phyloP scores from a whole-genome alignment of 176 grass and related monocot genomes.

The Bromus sterilis region DNA sequence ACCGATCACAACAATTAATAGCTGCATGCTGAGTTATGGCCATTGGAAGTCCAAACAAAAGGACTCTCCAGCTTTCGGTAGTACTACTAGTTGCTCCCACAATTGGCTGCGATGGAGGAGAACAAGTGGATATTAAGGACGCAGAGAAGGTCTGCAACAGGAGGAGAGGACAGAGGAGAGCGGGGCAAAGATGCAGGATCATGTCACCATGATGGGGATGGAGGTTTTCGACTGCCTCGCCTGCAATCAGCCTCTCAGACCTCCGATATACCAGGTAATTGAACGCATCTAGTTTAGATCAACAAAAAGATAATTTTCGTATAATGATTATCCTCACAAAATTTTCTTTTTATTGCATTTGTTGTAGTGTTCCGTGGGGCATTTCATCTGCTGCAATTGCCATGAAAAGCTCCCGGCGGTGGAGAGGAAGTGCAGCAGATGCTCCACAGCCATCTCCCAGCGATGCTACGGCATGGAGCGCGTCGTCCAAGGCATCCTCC shows the following conservation, averaged over 20 bases:
- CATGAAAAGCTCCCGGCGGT: neutral
- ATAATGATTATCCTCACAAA: neutral
- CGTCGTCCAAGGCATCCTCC: neutral
- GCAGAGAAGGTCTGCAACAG: neutral
- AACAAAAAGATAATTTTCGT: neutral
- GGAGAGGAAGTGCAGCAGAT: neutral
- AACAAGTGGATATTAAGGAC: neutral
- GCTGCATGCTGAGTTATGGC: too few relatives aligned
- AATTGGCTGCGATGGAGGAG: neutral
- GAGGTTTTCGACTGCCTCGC: neutral
- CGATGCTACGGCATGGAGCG: conserved; percentile 19
- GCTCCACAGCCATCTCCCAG: neutral
- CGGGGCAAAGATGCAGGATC: neutral
- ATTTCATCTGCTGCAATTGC: conserved; percentile 16
- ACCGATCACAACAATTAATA: too few relatives aligned
- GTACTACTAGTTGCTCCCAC: neutral
- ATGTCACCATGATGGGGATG: neutral
- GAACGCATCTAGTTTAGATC: too few relatives aligned
- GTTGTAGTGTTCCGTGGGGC: conserved; percentile 14
- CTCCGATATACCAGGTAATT: neutral
- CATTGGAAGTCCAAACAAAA: neutral
- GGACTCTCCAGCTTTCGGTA: neutral
- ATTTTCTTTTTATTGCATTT: neutral
- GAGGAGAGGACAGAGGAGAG: neutral
- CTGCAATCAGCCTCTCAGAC: neutral